Conservation (phyloP, 495 filamentous ascomycete genomes). For the Podospora fimiseda region DNA sequence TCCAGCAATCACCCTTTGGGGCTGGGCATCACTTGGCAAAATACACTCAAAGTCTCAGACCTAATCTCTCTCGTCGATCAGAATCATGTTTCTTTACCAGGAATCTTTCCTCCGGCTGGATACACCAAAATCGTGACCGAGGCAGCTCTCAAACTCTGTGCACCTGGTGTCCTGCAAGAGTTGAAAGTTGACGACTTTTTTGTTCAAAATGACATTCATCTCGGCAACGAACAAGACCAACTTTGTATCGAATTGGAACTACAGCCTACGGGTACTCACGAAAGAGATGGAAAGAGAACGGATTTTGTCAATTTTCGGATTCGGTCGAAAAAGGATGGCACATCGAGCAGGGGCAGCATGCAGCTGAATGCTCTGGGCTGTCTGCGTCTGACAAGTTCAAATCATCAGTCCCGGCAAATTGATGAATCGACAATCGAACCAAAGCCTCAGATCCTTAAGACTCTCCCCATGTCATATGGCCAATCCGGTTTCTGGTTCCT, state of each 20-base stretch:
- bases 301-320: conserved; percentile 12
- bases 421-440: background rate
- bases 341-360: background rate
- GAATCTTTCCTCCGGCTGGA: conserved; percentile 1
- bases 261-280: conserved; percentile 8
- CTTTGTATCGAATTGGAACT: conserved; percentile 2
- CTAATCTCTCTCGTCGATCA: conserved; percentile 5
- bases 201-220: conserved; percentile 5
- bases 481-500: conserved; percentile 42
- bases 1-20: background rate
- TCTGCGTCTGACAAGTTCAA: background rate
- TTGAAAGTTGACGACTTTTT: conserved; percentile 10
- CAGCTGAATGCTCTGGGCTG: conserved; percentile 2
- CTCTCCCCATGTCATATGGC: conserved; percentile 27
- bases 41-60: background rate
- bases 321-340: background rate
- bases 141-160: conserved; percentile 1
- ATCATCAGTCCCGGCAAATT: background rate
- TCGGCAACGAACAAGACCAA: background rate
- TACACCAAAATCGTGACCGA: conserved; percentile 8
- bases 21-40: conserved; percentile 8
- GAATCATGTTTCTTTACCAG: background rate
- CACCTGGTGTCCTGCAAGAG: conserved; percentile 2
- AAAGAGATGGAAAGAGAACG: conserved; percentile 9
- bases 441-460: background rate